These are phyloP conservation scores for Mortierella sp. DNA, from an alignment of 371 early-diverging fungal species.

Conservation along the genomic window DNA sequence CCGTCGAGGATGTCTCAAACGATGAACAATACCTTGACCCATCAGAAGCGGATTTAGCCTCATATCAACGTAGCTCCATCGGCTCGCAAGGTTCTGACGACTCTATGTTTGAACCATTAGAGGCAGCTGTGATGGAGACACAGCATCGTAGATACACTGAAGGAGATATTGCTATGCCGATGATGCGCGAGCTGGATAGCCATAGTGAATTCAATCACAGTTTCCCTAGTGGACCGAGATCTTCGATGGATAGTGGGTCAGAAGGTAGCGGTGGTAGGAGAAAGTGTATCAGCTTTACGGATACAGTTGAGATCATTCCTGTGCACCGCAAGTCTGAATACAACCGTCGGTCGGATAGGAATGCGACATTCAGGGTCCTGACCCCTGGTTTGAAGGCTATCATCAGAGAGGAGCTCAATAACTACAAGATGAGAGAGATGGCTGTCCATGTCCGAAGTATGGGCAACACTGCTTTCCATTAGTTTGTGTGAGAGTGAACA, in stretches of 20 bases:
- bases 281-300: conserved; percentile 20
- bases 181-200: not conserved
- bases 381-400: conserved; percentile 73
- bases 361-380: conserved; percentile 73
- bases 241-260: not conserved
- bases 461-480: conserved; percentile 58
- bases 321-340: conserved; percentile 73
- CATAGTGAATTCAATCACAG: not conserved
- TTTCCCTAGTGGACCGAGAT: not conserved
- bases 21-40: conserved; percentile 1
- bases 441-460: conserved; percentile 70
- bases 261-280: not conserved
- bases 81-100: not conserved
- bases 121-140: not conserved
- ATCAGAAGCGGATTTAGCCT: not conserved
- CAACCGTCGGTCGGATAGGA: conserved; percentile 70
- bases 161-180: not conserved
- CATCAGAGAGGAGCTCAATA: conserved; percentile 76
- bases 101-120: not conserved
- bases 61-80: not conserved
- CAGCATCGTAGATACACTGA: not conserved
- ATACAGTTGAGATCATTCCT: conserved; percentile 70
- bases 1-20: conserved; percentile 5
- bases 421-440: conserved; percentile 77
- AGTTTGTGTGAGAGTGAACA: not conserved